These are phyloP conservation scores for Clarireedia hainanense DNA, from an alignment of 2,329 filamentous ascomycete species.

Conservation along the genomic window DNA sequence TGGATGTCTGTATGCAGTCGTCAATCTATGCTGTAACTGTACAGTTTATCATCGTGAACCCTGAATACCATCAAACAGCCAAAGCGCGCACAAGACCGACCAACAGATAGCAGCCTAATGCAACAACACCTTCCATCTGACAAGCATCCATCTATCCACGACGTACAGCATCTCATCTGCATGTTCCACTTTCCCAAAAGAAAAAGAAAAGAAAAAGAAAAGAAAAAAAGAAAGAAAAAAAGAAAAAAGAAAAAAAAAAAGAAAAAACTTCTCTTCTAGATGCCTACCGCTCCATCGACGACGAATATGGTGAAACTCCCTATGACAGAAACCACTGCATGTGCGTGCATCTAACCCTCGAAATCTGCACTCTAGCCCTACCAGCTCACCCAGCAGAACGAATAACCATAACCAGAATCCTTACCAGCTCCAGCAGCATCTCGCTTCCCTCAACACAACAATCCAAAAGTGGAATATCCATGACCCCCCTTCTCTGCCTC, in stretches of 20 bases:
- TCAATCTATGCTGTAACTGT: background rate
- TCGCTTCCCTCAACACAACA: background rate
- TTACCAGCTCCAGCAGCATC: background rate
- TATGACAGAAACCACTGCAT: background rate
- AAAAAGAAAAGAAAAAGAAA: no score
- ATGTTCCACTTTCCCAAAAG: background rate
- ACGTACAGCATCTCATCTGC: background rate
- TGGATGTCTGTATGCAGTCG: background rate
- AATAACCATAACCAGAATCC: background rate
- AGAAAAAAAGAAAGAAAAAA: no score
- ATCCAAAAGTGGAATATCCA: background rate
- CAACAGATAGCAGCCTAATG: slow-evolving; percentile 3
- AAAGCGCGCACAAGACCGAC: no score
- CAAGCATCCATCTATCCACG: background rate
- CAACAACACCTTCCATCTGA: background rate
- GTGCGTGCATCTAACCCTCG: background rate
- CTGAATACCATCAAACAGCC: background rate
- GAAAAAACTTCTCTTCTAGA: no score
- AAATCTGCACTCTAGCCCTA: slow-evolving; percentile 7
- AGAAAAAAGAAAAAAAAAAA: no score
- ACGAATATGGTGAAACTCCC: no score
- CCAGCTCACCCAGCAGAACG: background rate
- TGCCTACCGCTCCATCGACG: no score
- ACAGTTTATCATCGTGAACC: background rate
- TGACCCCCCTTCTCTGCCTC: background rate